Evolutionary conservation across 208 protist species (phyloP), one percentile per base, ranked within the genome.

Genomic region (Crithidia brevicula): DNA sequence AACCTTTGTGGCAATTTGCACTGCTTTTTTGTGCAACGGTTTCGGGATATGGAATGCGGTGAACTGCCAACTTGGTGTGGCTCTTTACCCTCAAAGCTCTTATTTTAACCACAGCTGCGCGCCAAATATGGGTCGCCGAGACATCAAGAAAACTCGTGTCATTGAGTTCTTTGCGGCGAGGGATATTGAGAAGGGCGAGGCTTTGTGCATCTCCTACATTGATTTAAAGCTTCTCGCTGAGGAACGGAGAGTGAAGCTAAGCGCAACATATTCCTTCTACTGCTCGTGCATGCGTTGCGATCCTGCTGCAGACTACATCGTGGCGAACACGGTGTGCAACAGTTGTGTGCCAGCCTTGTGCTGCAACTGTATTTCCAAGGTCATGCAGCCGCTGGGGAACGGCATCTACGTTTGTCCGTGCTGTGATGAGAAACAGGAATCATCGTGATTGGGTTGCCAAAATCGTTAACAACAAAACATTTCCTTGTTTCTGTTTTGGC

Each of bases 21-120:
- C 23, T 20, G 71, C 78, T 6, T 88, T 79, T 49, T 22, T 88
- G 46, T 85, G 71, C 36, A 82, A 85, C 46, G 67, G 75, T 10
- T 82, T 80, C 61, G 74, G 74, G 15, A 60, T 84, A 18, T 75
- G 82, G 69, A 57, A 62, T 23, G 18, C 67, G 15, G 27, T 28
- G 6, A 62, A 66, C 22, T 34, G 47, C 0, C 64, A 72, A 28
- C 36, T 59, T 8, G 66, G 63, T 1, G 64, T 72, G 11, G 76
- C 79, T 16, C 18, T 82, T 13, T 80, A 72, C 31, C 74, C 69
- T 7, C 63, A 79, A 34, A 77, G 71, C 50, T 83, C 75, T 1
- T 85, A 74, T 60, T 88, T 85, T 36, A 74, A 82, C 61, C 75
- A 85, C 54, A 82, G 64, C 43, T 84, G 82, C 30, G 56, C 75